Evolutionary conservation across 2,329 filamentous ascomycete species (phyloP).

Genomic region (Hypoxylon sp.): DNA sequence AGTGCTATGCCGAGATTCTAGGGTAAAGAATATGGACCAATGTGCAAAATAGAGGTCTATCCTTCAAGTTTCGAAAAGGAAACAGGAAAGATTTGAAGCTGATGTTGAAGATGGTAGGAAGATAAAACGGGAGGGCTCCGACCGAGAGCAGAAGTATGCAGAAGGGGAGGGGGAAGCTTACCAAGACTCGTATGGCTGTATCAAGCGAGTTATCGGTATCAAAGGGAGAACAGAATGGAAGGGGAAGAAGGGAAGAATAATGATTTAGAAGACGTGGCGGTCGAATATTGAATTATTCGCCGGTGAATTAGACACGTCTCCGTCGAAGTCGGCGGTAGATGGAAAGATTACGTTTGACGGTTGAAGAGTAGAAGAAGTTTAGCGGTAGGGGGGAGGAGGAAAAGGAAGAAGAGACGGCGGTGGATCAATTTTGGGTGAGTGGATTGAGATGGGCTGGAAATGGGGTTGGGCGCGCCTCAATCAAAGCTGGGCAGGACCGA

Average conservation of each 20-base stretch:
- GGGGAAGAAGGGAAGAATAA: conserved; percentile 16
- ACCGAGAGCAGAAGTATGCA: conserved; percentile 35
- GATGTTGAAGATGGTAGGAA: conserved; percentile 12
- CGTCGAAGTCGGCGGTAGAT: conserved; percentile 41
- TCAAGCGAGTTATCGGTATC: conserved; percentile 27
- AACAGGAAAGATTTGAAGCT: conserved; percentile 15
- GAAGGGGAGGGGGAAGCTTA: conserved; percentile 36
- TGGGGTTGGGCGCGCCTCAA: conserved; percentile 46
- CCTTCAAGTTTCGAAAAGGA: neutral
- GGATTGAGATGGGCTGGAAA: conserved; percentile 38
- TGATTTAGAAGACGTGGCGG: conserved; percentile 41
- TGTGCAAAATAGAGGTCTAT: neutral
- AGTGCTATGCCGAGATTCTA: neutral
- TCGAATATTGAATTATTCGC: conserved; percentile 48
- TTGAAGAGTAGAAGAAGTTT: conserved; percentile 38
- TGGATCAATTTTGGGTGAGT: conserved; percentile 38
- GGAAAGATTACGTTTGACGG: conserved; percentile 38
- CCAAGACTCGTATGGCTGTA: conserved; percentile 27
- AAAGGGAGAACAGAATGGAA: conserved; percentile 30
- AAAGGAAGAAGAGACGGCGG: conserved; percentile 42
- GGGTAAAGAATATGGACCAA: neutral
- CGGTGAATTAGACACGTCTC: conserved; percentile 37
- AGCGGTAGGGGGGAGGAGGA: conserved; percentile 41
- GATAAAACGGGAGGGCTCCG: conserved; percentile 24
- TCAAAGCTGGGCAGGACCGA: conserved; percentile 40